Base-by-base conservation (phyloP, 495 filamentous ascomycete species). In the Apodospora peruviana region DNA sequence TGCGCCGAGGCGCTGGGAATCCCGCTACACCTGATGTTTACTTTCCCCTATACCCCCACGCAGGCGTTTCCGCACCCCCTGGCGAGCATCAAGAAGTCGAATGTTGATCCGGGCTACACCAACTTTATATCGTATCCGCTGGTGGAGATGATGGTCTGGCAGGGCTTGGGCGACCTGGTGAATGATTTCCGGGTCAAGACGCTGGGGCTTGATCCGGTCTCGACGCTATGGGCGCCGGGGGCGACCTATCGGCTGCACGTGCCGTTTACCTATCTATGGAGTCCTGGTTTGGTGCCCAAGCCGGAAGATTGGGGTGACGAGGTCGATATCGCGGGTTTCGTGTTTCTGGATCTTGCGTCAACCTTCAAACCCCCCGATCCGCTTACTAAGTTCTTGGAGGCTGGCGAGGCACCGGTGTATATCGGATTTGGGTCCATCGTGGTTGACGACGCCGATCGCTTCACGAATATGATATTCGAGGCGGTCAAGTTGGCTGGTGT, bases 231-330 rank as follows among this genome's bases (percentile, higher is more conserved):
- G 70, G 86, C 82, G 1, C 85, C 88, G 5, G 79, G 75, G 36
- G 71, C 88, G 34, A 57, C 82, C 1, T 76, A 77, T 51, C 73
- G 78, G 8, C 69, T 90, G 8, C 73, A 75, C 22, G 74, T 93
- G n/a, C 88, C 88, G 10, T 82, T 82, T 55, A 88, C 86, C 1
- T 91, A 90, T 55, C 83, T 86, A 50, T 90, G 87, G 87, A 84
- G 86, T 22, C 88, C 88, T 0, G 81, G 84, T 4, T 66, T 94
- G n/a, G 82, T 94, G 12, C 79, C 87, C 0, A 91, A 90, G 53
- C 88, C 88, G 7, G 66, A 66, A 22, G 88, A 91, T 56, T 91
- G 88, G 88, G 78, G 76, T 2, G 64, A 75, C 7, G 76, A 91
- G 55, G 81, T 91, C 19, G 77, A 81, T 36, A 73, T 91, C 0